These are phyloP conservation scores for Alternaria atra DNA, from an alignment of 2,329 filamentous ascomycete species.

Conservation along the genomic window DNA sequence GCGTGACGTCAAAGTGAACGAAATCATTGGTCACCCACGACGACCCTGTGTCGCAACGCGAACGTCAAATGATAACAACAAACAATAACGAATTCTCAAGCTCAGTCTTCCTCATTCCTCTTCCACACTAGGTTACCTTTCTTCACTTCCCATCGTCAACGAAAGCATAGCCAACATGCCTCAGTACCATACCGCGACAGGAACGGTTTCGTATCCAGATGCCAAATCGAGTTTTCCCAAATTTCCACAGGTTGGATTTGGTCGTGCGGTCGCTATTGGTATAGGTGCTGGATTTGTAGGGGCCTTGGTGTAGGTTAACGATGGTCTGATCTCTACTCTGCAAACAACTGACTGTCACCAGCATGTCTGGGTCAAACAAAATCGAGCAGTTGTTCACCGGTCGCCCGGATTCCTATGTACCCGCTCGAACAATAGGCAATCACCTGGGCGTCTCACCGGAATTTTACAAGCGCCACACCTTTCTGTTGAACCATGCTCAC, in stretches of 20 bases:
- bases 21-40: constrained; percentile 1
- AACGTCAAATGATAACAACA: background rate
- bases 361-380: constrained; percentile 41
- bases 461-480: constrained; percentile 23
- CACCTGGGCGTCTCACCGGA: constrained; percentile 32
- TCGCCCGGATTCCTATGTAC: constrained; percentile 43
- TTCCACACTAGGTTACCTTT: background rate
- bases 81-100: background rate
- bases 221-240: constrained; percentile 28
- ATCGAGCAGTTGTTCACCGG: constrained; percentile 41
- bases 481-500: constrained; percentile 38
- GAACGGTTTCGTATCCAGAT: constrained; percentile 24
- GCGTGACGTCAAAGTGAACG: constrained; percentile 15
- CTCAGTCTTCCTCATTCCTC: background rate
- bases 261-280: constrained; percentile 30
- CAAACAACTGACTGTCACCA: constrained; percentile 13
- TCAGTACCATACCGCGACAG: constrained; percentile 22
- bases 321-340: background rate
- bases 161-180: constrained; percentile 11
- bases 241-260: constrained; percentile 29
- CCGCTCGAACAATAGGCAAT: constrained; percentile 39
- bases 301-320: constrained; percentile 18
- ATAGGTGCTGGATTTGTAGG: constrained; percentile 26
- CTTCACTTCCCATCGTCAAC: too few relatives aligned
- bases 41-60: background rate